These are phyloP conservation scores for Colletotrichum limetticola DNA, from an alignment of 2,329 filamentous ascomycete genomes.

Conservation along the genomic window DNA sequence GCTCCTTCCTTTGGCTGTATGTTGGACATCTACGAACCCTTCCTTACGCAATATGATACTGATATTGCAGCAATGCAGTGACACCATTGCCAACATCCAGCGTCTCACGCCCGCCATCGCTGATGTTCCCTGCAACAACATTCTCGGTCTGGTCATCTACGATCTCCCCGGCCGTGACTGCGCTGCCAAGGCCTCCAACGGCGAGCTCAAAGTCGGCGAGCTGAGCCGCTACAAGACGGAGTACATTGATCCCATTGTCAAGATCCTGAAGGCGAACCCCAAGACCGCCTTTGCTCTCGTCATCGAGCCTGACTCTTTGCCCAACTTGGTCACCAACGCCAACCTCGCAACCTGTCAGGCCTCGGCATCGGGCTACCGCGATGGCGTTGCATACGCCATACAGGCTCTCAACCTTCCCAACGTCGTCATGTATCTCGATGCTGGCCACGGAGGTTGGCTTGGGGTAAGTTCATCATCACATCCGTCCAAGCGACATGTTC, in stretches of 20 bases:
- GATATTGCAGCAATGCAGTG: conserved; percentile 37
- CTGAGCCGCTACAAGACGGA: conserved; percentile 53
- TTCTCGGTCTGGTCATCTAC: conserved; percentile 67
- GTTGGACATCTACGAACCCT: conserved; percentile 11
- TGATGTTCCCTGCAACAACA: conserved; percentile 49
- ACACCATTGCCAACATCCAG: conserved; percentile 50
- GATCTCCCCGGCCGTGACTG: conserved; percentile 73
- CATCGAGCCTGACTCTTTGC: conserved; percentile 71
- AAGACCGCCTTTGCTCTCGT: conserved; percentile 56
- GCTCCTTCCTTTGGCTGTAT: conserved; percentile 54
- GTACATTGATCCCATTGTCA: conserved; percentile 59
- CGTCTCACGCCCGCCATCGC: conserved; percentile 49
- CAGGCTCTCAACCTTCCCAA: conserved; percentile 67
- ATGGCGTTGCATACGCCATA: conserved; percentile 66
- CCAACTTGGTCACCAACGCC: conserved; percentile 71
- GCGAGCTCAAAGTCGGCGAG: conserved; percentile 67
- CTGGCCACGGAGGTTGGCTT: conserved; percentile 72
- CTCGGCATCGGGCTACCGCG: conserved; percentile 64
- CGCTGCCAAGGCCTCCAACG: conserved; percentile 71
- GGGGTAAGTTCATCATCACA: conserved; percentile 44
- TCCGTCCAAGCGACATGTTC: background rate
- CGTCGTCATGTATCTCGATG: conserved; percentile 72
- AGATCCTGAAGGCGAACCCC: conserved; percentile 62
- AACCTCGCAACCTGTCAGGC: conserved; percentile 63
- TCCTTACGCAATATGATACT: background rate